phyloP scores from a whole-genome alignment of 2,329 filamentous ascomycete genomes.

The Cyclaneusma minus region DNA sequence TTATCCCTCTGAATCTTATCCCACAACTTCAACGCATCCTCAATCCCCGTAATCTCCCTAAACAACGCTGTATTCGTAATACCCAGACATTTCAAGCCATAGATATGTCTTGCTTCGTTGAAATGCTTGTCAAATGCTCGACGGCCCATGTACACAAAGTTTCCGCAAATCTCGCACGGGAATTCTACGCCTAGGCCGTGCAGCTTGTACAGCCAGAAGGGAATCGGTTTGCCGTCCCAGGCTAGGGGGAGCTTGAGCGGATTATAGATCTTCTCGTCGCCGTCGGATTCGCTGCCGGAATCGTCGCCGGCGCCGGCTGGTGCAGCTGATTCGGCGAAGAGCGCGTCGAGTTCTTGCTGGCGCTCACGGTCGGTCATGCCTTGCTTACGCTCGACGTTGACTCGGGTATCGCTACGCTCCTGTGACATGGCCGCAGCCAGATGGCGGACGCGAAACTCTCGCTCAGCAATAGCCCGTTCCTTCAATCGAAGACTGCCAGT shows the following conservation, averaged over 20 bases:
- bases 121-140: constrained; percentile 98
- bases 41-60: constrained; percentile 83
- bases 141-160: constrained; percentile 97
- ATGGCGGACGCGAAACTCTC: constrained; percentile 70
- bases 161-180: constrained; percentile 90
- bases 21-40: constrained; percentile 79
- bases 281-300: constrained; percentile 54
- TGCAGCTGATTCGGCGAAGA: constrained; percentile 46
- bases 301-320: constrained; percentile 27
- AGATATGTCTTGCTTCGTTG: constrained; percentile 83
- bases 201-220: constrained; percentile 96
- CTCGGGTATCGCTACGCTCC: constrained; percentile 74
- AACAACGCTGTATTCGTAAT: constrained; percentile 86
- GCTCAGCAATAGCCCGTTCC: constrained; percentile 78
- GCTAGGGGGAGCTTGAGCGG: constrained; percentile 88
- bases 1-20: constrained; percentile 83
- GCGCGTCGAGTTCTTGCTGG: constrained; percentile 79
- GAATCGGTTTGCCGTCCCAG: constrained; percentile 98
- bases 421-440: constrained; percentile 71
- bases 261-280: constrained; percentile 86
- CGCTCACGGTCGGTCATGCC: constrained; percentile 96
- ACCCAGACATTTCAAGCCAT: constrained; percentile 84
- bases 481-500: constrained; percentile 43
- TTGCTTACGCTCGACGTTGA: constrained; percentile 91
- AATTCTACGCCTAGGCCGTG: constrained; percentile 93